Evolutionary conservation across 257 asterid genomes (phyloP), one percentile per base, ranked within the genome.

Genomic region (Nemophila menziesii): DNA sequence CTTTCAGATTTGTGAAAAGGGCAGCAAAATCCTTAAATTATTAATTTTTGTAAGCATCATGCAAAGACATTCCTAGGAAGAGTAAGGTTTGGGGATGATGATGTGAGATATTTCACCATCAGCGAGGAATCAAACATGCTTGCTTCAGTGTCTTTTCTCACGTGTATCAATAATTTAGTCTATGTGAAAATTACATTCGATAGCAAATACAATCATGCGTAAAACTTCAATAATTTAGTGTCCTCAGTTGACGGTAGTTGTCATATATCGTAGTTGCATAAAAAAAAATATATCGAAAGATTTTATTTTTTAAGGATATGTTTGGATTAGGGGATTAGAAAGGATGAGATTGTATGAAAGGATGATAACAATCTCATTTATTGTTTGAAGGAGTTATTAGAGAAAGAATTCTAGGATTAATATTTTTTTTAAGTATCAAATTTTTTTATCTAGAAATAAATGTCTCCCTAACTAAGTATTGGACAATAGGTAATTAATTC

Each of bases 101-200:
- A 58, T 10, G 52, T 43, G 50, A 50, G 58, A 37, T 27, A 11
- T 22, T 47, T 58, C 64, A 5, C 6, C 34, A 20, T 58, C 64
- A 36, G 44, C 5, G 10, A 42, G 58, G 51, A 37, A 49, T 51
- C 49, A 18, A 40, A 43, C 20, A 43, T 7, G 36, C 40, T 44
- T 58, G 48, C 40, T 53, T 21, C 37, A 13, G 9, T 53, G 51
- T 52, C 51, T 43, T 22, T 43, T 19, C 59, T 43, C 24, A 46
- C 57, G 52, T 49, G 64, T 49, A 16, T 23, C 23, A 13, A 24
- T 50, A 46, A 44, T 37, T 50, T 51, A 19, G 39, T 37, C 12
- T 40, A 46, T 27, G 9, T 29, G 7, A 2, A 7, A 50, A 46
- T 43, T 51, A 22, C 50, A 13, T 58, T 44, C 51, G 24, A 37